Base-by-base conservation (phyloP, 805 yeast genomes). In the Yamadazyma endophytica region DNA sequence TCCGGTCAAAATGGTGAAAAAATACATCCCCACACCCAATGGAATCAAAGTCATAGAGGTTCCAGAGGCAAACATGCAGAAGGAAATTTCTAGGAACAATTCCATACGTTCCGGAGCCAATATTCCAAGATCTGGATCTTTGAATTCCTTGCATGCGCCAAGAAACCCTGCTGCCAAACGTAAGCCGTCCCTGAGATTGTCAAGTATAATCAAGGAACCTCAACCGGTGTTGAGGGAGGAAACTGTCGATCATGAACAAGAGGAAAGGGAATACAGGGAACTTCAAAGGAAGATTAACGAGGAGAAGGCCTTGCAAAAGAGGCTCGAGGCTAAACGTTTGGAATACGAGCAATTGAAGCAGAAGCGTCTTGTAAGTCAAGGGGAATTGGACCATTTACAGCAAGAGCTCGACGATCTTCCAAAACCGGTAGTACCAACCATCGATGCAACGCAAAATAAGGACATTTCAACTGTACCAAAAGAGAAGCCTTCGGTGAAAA, bases 21-120 rank as follows among this genome's bases (percentile, higher is more conserved):
- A 75, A 40, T 82, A 82, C 57, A 68, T 82, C 27, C 90, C 92
- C 2, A 79, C 87, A 2, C 78, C 84, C 3, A 68, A 75, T 44
- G 92, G 92, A 9, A 64, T 82, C 33, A 72, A 79, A 29, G 67
- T 80, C 7, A 63, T 82, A 4, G 89, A 82, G 43, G 88, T 82
- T 3, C 84, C 87, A 0, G 69, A 61, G 35, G 70, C 68, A 9
- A 46, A 52, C 22, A 49, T 58, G 35, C 50, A 60, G 29, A 49
- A 55, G 36, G 69, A 64, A 33, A 50, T 66, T 11, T 60, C 64
- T 1, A 45, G 71, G 29, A 51, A 54, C 31, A 66, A 66, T 40
- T 61, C 68, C 9, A 54, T 64, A 36, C 52, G 70, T 23, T 47
- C 60, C 8, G 60, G 57, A 4, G 26, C 33, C 3, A 41, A 41